Base-by-base conservation (phyloP, 2,329 filamentous ascomycete genomes). In the Pyrenophora graminea region DNA sequence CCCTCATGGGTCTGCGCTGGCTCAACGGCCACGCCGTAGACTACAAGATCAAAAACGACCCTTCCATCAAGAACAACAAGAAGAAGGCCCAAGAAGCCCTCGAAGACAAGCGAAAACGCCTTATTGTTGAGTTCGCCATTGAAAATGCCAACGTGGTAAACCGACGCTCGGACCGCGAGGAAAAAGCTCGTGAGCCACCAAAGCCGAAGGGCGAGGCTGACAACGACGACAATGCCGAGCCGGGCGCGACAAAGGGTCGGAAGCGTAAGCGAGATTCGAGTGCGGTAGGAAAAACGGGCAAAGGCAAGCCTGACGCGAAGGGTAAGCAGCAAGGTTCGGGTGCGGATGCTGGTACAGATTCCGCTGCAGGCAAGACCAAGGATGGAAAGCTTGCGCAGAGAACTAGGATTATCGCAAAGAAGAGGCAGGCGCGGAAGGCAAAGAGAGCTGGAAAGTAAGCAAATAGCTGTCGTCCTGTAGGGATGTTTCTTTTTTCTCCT, bases 101-200 rank as follows among this genome's bases (percentile, higher is more conserved):
- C n/a, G 73, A 82, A 45, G 91, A 94, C 59, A 90, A 88, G 76
- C 93, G 91, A 71, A 92, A 94, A 74, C 83, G 94, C 10, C 77
- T 99, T 44, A 91, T 99, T 68, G 93, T 93, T 32, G 95, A 99
- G 73, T 99, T 99, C 71, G 91, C 94, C 17, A 96, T 99, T 71
- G 94, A 99, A 76, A 99, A 99, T 66, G 92, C 91, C 1, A 92
- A 97, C 67, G 94, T 99, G 1, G 88, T 99, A n/a, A 83, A 87
- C 61, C 82, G 94, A 58, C 83, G 95, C 47, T 83, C 80, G 54
- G 84, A 86, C 55, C 78, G 78, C 41, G 87, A 91, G 68, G 73
- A 76, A 44, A 84, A 84, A 58, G 76, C 80, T 4, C 73, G 79
- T 36, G 73, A 79, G 55, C 73, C 77, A 36, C 77, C 76, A 5